These are phyloP conservation scores for Beauveria sp. DNA, from an alignment of 2,329 filamentous ascomycete species.

Conservation along the genomic window DNA sequence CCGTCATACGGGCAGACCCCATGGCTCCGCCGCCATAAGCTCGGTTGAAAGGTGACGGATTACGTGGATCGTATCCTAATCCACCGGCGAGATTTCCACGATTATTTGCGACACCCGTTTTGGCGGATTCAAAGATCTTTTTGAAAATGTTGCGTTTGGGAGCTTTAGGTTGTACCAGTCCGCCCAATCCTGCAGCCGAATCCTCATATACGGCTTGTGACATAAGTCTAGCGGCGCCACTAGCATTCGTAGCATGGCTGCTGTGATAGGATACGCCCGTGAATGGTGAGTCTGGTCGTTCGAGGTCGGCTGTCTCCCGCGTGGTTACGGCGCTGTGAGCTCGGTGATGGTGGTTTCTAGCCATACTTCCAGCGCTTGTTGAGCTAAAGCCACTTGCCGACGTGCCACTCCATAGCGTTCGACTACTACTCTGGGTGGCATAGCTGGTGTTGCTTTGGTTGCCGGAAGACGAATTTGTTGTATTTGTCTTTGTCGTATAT, in stretches of 20 bases:
- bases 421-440: conserved; percentile 69
- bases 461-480: conserved; percentile 68
- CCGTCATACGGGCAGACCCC: conserved; percentile 25
- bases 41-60: conserved; percentile 35
- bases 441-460: conserved; percentile 65
- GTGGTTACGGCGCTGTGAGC: conserved; percentile 59
- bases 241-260: conserved; percentile 62
- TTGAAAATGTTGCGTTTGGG: conserved; percentile 90
- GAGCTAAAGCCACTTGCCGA: conserved; percentile 89
- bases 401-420: conserved; percentile 86
- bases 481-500: conserved; percentile 80
- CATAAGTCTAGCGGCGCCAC: conserved; percentile 42
- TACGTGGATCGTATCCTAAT: conserved; percentile 35
- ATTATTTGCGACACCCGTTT: conserved; percentile 85
- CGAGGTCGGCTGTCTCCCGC: conserved; percentile 44
- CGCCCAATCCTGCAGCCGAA: conserved; percentile 63
- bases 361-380: conserved; percentile 90
- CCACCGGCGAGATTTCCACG: conserved; percentile 71
- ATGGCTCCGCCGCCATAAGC: conserved; percentile 24
- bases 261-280: conserved; percentile 86
- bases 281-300: conserved; percentile 56
- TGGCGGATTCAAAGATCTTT: conserved; percentile 88
- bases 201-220: conserved; percentile 63
- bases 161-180: conserved; percentile 65
- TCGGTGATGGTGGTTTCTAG: conserved; percentile 58